These are phyloP conservation scores for Cymbopogon flexuosus DNA, from an alignment of 202 grass and related monocot genomes.

Conservation along the genomic window DNA sequence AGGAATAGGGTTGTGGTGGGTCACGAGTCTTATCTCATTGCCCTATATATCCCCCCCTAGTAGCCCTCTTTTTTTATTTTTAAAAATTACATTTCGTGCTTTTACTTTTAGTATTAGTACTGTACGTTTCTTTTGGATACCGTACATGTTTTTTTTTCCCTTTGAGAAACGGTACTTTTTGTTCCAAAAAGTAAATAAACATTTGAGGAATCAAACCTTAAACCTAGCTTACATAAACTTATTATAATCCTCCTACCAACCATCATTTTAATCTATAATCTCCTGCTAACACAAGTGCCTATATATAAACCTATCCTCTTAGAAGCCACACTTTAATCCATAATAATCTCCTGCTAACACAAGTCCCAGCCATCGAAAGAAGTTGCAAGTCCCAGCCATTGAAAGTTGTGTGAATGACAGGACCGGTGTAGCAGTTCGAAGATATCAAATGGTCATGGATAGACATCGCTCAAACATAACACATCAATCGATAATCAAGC, in stretches of 20 bases:
- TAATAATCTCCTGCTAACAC: too few species aligned
- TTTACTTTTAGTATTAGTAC: too few species aligned
- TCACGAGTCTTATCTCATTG: background rate
- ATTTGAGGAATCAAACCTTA: too few species aligned
- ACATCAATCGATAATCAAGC: background rate
- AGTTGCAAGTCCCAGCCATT: too few species aligned
- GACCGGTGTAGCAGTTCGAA: background rate
- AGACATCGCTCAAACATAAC: background rate
- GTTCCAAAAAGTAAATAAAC: background rate
- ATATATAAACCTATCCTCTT: too few species aligned
- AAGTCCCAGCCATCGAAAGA: too few species aligned
- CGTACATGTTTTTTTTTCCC: too few species aligned
- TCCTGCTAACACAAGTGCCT: too few species aligned
- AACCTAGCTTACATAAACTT: background rate
- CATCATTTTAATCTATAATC: too few species aligned
- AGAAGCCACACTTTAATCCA: too few species aligned
- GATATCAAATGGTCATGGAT: background rate
- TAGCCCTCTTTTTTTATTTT: slow-evolving; percentile 24
- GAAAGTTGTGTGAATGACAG: too few species aligned
- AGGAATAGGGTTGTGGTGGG: slow-evolving; percentile 2
- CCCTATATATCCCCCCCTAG: slow-evolving; percentile 33
- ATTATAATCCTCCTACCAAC: background rate
- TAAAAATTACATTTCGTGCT: background rate
- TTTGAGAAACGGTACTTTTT: background rate
- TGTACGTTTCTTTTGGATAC: background rate